A percentile compares a stretch with the other conserved stretches of the same genome.
Evolutionary conservation across 2,329 filamentous ascomycete genomes (phyloP).

Genomic region (Lithohypha guttulata): DNA sequence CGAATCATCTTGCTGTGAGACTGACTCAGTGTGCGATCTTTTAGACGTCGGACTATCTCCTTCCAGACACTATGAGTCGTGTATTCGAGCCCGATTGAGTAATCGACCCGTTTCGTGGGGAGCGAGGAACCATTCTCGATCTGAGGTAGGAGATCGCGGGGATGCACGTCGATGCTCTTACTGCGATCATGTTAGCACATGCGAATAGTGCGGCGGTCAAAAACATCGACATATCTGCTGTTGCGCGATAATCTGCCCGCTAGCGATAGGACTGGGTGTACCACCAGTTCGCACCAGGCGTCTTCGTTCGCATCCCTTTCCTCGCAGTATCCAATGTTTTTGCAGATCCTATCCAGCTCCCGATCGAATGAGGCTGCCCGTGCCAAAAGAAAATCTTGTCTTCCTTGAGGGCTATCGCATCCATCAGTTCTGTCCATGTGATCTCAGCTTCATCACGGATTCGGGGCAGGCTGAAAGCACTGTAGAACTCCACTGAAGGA

Average conservation of each 20-base stretch:
- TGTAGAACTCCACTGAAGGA: not conserved
- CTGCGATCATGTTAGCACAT: no score
- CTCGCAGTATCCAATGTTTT: no score
- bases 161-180: not conserved
- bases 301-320: slow-evolving; percentile 1
- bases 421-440: not conserved
- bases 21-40: not conserved
- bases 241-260: not conserved
- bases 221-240: not conserved
- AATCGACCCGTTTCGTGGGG: not conserved
- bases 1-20: not conserved
- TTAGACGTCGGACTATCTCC: no score
- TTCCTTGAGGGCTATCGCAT: no score
- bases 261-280: not conserved
- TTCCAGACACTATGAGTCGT: not conserved
- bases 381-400: no score
- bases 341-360: not conserved
- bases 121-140: not conserved
- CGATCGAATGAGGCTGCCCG: no score
- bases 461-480: not conserved
- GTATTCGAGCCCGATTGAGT: not conserved
- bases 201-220: no score
- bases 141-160: not conserved
- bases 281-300: not conserved
- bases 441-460: not conserved